A percentile compares a stretch with the other conserved stretches of the same genome.
Evolutionary conservation across 176 grass and related monocot species (phyloP).

Genomic region (Ampelocalamus luodianensis): DNA sequence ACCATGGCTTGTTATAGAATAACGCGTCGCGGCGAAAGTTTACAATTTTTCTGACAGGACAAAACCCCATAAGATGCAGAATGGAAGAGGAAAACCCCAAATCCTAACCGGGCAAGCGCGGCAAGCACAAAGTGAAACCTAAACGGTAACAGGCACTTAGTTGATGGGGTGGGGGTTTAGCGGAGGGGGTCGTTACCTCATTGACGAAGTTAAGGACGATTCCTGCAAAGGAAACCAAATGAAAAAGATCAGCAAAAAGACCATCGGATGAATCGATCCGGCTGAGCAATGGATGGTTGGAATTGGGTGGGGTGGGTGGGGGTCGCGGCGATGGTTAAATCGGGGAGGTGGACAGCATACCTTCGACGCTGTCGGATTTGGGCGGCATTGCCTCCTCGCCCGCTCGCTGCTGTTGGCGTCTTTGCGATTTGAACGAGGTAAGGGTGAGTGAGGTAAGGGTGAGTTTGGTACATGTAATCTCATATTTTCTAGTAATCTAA

Average conservation of each 20-base stretch:
- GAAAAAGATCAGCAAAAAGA: background rate
- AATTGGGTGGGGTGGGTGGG: background rate
- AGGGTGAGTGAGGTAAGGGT: too few relatives aligned
- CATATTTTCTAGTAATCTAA: too few relatives aligned
- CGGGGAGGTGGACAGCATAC: conserved; percentile 28
- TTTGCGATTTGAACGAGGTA: background rate
- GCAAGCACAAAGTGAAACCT: too few relatives aligned
- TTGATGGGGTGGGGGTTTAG: background rate
- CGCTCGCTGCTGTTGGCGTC: background rate
- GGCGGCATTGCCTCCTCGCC: conserved; percentile 64
- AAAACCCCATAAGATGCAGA: background rate
- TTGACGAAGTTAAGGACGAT: conserved; percentile 91
- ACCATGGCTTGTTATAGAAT: background rate
- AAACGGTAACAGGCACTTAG: conserved; percentile 5
- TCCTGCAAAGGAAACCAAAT: conserved; percentile 44
- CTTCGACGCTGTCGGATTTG: conserved; percentile 86
- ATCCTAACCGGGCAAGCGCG: background rate
- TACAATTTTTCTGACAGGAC: background rate
- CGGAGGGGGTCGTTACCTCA: conserved; percentile 57
- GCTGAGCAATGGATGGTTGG: background rate
- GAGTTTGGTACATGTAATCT: too few relatives aligned
- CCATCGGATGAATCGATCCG: background rate
- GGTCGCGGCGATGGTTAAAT: background rate
- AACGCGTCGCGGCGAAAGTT: background rate
- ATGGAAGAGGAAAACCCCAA: background rate